A percentile compares a stretch with the other conserved stretches of the same genome.
Evolutionary conservation across 192 early-diverging fungal species (phyloP).

Genomic region (Cetraspora pellucida): DNA sequence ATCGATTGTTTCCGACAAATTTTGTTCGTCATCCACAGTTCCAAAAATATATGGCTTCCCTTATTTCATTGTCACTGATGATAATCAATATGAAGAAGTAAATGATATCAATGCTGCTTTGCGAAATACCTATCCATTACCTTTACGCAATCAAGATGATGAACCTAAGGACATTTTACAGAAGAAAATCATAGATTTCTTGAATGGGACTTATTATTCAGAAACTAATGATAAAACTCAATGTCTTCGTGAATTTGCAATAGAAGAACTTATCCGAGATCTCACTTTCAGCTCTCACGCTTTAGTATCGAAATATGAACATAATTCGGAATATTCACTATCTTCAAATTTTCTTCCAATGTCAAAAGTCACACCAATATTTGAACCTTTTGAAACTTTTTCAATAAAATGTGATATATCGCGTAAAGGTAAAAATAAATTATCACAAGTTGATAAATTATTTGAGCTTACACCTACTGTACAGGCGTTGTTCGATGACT

Average conservation of each 20-base stretch:
- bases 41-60: background rate
- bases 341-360: no score
- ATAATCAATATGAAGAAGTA: background rate
- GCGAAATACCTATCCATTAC: background rate
- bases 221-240: background rate
- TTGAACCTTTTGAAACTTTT: no score
- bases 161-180: background rate
- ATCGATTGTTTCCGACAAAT: background rate
- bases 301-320: no score
- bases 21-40: background rate
- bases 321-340: no score
- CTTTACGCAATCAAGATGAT: background rate
- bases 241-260: background rate
- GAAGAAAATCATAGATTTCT: background rate
- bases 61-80: background rate
- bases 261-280: slow-evolving; percentile 4
- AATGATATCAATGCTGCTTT: background rate
- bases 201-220: background rate
- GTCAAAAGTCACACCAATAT: no score
- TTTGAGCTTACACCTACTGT: no score
- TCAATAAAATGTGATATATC: no score
- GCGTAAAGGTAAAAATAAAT: no score
- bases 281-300: background rate
- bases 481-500: no score
- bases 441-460: no score